Base-by-base conservation (phyloP, 371 early-diverging fungal genomes). In the Mortierella sp. region DNA sequence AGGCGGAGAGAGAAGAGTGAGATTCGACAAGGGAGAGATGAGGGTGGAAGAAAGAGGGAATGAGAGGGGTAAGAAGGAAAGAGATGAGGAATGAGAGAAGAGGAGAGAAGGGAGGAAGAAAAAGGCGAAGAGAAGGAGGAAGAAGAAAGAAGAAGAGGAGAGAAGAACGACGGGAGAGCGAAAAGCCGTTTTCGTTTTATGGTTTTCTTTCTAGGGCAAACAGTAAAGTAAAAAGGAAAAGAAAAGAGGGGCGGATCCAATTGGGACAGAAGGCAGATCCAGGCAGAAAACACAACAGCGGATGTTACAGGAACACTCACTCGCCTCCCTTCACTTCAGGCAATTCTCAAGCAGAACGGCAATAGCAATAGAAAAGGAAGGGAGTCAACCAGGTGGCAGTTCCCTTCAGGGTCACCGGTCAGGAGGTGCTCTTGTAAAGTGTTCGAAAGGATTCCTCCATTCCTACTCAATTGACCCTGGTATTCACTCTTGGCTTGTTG, bases 11-110 rank as follows among this genome's bases (percentile, higher is more conserved):
- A 71, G 71, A 71, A 71, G 71, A 71, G 10, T 71, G 71, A 71
- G 71, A 51, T 71, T 71, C 71, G 71, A 71, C 34, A 50, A 46
- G 4, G 21, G 26, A 46, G 64, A 31, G 74, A 50, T 16, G 74
- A 61, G 19, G 50, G 24, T 11, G 3, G 53, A 72, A 24, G 24
- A 40, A 24, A 21, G n/a, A 54, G 24, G 24, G 28, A 19, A 54
- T 16, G 19, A 24, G 24, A 67, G 67, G 34, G 2, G 43, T 31
- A 14, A 16, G 61, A 61, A 67, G 10, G 67, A 67, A 5, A 10
- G 24, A 40, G 67, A 11, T 1, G 37, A 59, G 28, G 53, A 31
- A 73, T 16, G 61, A 46, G 28, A 61, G 28, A 59, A 37, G 48
- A 34, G 4, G 28, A 37, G 2, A 34, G 21, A 37, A 16, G 24